These are phyloP conservation scores for Agastache rugosa DNA, from an alignment of 257 asterid species.

Conservation along the genomic window DNA sequence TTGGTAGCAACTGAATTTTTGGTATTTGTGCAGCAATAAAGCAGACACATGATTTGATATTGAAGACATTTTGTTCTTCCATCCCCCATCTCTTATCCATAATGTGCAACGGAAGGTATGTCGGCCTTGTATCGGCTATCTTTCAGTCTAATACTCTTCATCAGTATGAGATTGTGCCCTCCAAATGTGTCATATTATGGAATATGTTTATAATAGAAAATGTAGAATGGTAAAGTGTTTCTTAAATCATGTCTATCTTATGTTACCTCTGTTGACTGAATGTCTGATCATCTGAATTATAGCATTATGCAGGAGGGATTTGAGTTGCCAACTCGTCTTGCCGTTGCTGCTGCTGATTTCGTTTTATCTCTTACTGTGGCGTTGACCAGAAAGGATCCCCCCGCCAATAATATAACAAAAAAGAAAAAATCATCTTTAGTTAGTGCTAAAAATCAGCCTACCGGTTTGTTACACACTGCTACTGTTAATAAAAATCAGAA, in stretches of 20 bases:
- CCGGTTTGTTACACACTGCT: constrained; percentile 42
- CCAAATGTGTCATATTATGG: background rate
- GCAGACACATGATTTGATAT: constrained; percentile 52
- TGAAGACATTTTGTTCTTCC: constrained; percentile 64
- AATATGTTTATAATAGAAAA: background rate
- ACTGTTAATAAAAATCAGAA: constrained; percentile 43
- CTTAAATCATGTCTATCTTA: background rate
- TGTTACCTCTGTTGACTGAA: constrained; percentile 24
- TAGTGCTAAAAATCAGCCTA: constrained; percentile 45
- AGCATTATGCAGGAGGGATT: constrained; percentile 79
- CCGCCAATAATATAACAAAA: constrained; percentile 46
- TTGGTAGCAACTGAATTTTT: constrained; percentile 32
- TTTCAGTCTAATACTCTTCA: constrained; percentile 13
- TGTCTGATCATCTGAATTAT: constrained; percentile 47
- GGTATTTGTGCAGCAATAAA: constrained; percentile 62
- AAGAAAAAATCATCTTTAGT: constrained; percentile 50
- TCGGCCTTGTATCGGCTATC: constrained; percentile 17
- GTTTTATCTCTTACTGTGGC: constrained; percentile 72
- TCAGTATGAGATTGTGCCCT: background rate
- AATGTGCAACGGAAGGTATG: constrained; percentile 70
- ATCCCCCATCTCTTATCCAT: constrained; percentile 58
- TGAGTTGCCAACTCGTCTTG: constrained; percentile 95
- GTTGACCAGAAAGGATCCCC: constrained; percentile 56
- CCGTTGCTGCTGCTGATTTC: constrained; percentile 90
- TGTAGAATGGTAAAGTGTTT: background rate